These are phyloP conservation scores for Zygosaccharomyces pseudorouxii DNA, from an alignment of 805 yeast genomes.

Conservation along the genomic window DNA sequence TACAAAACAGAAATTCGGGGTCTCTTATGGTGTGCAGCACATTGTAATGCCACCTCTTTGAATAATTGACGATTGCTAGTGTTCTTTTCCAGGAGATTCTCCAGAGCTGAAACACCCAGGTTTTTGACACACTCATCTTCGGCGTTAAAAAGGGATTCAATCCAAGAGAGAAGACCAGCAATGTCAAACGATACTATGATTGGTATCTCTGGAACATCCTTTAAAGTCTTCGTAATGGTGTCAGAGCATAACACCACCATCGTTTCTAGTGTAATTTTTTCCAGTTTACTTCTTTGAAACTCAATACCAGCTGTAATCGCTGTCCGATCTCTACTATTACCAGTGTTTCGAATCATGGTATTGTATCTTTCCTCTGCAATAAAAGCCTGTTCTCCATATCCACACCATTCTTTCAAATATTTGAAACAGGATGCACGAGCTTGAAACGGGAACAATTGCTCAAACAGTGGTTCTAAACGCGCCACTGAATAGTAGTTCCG, in stretches of 20 bases:
- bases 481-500: constrained; percentile 66
- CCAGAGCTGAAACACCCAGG: constrained; percentile 67
- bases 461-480: constrained; percentile 38
- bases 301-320: constrained; percentile 69
- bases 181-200: constrained; percentile 67
- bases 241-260: constrained; percentile 82
- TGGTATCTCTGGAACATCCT: constrained; percentile 22
- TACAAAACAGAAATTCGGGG: constrained; percentile 59
- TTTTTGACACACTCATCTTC: constrained; percentile 53
- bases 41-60: constrained; percentile 62
- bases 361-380: constrained; percentile 64
- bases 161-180: constrained; percentile 68
- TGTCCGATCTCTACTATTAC: constrained; percentile 40
- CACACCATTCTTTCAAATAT: constrained; percentile 91
- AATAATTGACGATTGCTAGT: constrained; percentile 46
- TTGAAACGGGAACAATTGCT: constrained; percentile 74
- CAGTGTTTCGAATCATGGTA: constrained; percentile 45
- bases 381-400: constrained; percentile 63
- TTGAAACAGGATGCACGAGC: constrained; percentile 79
- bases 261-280: constrained; percentile 68
- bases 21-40: constrained; percentile 54
- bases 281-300: constrained; percentile 66
- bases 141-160: constrained; percentile 62
- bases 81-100: constrained; percentile 61
- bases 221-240: constrained; percentile 49